Evolutionary conservation across 176 grass and related monocot genomes (phyloP), one percentile per base, ranked within the genome.

Genomic region (Oryza punctata): DNA sequence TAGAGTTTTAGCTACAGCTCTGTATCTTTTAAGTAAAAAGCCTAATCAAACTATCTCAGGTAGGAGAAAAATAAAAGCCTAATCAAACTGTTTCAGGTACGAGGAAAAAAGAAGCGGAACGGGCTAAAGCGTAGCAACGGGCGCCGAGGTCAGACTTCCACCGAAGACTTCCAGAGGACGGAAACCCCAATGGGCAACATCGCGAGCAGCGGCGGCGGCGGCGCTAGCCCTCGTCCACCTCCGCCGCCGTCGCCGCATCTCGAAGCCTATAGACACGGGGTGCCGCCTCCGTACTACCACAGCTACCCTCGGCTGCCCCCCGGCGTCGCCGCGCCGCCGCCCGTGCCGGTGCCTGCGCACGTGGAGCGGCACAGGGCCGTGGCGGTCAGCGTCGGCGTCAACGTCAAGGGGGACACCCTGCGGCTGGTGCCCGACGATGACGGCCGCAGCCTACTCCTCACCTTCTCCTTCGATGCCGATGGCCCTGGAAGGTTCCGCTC

Each of bases 311-410:
- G 35, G 2, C 75, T 79, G 64, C 24, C 54, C 16, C 43, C 65
- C 18, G 86, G 61, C 6, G 21, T 60, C 14, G 79, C 74, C 40
- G 41, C 79, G 10, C 40, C 77, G 37, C 72, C 78, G 66, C 45
- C 78, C 19, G 50, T 65, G 12, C 35, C 72, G 40, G 41, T 77
- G n/a, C 85, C 84, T 45, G 69, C 75, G 23, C 80, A 59, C 19
- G 86, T 92, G 40, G 86, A 89, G 63, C 79, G 84, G 12, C 87
- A 89, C 30, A 80, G 81, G 79, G 65, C 83, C 69, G 83, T 92
- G 21, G 67, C 87, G 21, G 81, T 92, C 40, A 65, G 65, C 73
- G 78, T 77, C 63, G 87, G 84, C 43, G 83, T 89, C 79, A 89
- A 89, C 71, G 23, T 92, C 68, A 89, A 85, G 65, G 84, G 66